Evolutionary conservation across 768 basidiomycete genomes (phyloP), one percentile per base, ranked within the genome.

Genomic region (Russula brevipes): DNA sequence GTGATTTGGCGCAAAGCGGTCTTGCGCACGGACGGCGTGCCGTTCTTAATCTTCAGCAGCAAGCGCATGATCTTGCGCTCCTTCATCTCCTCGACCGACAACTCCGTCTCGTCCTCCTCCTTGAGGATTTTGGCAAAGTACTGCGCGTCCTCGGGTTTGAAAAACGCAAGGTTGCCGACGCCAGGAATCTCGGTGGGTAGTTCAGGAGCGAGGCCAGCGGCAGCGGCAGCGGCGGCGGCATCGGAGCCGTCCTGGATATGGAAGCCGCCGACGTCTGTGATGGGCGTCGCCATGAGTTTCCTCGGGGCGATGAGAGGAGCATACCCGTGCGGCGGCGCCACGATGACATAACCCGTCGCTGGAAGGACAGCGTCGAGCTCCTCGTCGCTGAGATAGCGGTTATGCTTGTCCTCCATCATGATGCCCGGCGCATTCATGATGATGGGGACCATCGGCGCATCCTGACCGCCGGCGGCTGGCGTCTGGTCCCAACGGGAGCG

Each of bases 1-100:
- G 97, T 98, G 70, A 99, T 98, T 73, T 98, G 96, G 56, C 96
- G 85, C 42, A 98, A 85, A 12, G 97, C 97, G 1, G 96, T 94
- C 76, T 99, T 99, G 61, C 97, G 88, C 63, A 98, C 94, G 11
- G 97, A 96, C 33, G 97, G 97, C 3, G 96, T 98, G 54, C 97
- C 97, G 72, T 98, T 99, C 81, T 99, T 98, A 77, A 99, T 98
- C 77, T 98, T 98, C 69, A 99, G 82, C 57, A 99, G 79, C 30
- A 99, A 78, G 31, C 97, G 88, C 95, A 98, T 98, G 70, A 98
- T 98, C 76, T 98, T 99, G 72, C 96, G 87, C 78, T 98, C 97
- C 78, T 99, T 99, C 86, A 98, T 90, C 78, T 99, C 97, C 54
- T 98, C 97, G 8, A 98, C 89, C 0, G 89, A 85, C 52, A 98